Conservation (phyloP, 306 rosid species). For the Ormosia emarginata region DNA sequence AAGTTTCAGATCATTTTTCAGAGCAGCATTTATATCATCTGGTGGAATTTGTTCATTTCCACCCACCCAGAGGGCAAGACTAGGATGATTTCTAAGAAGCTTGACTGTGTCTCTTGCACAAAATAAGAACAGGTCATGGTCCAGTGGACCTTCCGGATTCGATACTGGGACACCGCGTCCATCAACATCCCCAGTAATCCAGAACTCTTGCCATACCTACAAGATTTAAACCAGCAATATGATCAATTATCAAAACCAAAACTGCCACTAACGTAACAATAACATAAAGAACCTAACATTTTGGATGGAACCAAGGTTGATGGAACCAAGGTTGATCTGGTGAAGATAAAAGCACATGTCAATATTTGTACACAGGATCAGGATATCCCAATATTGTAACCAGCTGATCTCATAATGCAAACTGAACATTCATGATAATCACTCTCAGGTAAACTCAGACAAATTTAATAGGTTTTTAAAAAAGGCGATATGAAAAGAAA, state of each 20-base stretch:
- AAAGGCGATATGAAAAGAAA: background rate
- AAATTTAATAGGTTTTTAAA: no score
- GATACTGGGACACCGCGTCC: constrained; percentile 84
- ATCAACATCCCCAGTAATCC: constrained; percentile 93
- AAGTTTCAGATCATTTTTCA: constrained; percentile 69
- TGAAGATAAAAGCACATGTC: background rate
- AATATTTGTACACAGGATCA: background rate
- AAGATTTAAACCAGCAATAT: constrained; percentile 19
- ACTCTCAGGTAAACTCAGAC: no score
- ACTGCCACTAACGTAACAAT: background rate
- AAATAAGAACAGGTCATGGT: constrained; percentile 86
- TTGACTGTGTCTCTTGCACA: constrained; percentile 92
- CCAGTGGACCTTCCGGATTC: constrained; percentile 83
- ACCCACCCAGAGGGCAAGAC: constrained; percentile 99
- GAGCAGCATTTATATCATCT: constrained; percentile 61
- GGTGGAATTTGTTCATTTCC: constrained; percentile 98
- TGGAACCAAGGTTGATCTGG: background rate
- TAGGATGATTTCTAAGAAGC: constrained; percentile 86
- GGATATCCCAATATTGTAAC: background rate
- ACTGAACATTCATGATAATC: no score
- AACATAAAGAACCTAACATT: background rate
- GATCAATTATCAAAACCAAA: constrained; percentile 20
- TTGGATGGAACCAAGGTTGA: background rate
- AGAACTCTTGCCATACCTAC: constrained; percentile 98
- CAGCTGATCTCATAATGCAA: background rate